Evolutionary conservation across 208 protist genomes (phyloP), one percentile per base, ranked within the genome.

Genomic region (Porcisia deanei): DNA sequence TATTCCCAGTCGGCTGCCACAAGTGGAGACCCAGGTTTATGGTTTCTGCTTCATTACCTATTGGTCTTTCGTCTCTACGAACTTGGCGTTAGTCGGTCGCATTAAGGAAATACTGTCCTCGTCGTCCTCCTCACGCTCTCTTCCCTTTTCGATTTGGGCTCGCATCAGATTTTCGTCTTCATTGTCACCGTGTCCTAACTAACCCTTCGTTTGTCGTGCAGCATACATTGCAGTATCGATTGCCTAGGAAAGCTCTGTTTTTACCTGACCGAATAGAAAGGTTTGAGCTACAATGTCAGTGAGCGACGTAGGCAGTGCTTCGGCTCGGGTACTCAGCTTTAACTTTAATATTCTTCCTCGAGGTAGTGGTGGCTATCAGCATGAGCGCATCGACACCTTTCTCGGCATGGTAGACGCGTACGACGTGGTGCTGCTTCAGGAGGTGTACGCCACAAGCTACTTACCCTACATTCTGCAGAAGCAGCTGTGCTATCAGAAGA

Each of bases 271-370:
- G 8, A 16, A 20, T 49, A 67, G 20, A 52, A 47, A n/a, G 10
- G 6, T 43, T 72, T 41, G n/a, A 37, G 43, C 37, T 7, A 65
- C 1, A 3, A 79, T 84, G 72, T 74, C 80, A 34, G 59, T 65
- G n/a, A 34, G 22, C 6, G 66, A 75, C 22, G 7, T 53, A 43
- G 9, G 53, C 30, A 70, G 39, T 45, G 79, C 77, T 61, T 68
- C 73, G 20, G 85, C 85, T 25, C 94, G 94, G 22, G 89, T 95
- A 49, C 82, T 97, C 61, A 96, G 90, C 76, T 97, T 95, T 77
- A 97, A 97, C 77, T 93, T 97, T 72, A 96, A 96, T 76, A 88
- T 96, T n/a, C 87, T 96, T 49, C 94, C 94, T 12, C 79, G 85
- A 4, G 90, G 91, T 3, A 88, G 88, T 63, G 87, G 91, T 39